phyloP scores from a whole-genome alignment of 805 yeast genomes.

The Wickerhamomyces chambardii region DNA sequence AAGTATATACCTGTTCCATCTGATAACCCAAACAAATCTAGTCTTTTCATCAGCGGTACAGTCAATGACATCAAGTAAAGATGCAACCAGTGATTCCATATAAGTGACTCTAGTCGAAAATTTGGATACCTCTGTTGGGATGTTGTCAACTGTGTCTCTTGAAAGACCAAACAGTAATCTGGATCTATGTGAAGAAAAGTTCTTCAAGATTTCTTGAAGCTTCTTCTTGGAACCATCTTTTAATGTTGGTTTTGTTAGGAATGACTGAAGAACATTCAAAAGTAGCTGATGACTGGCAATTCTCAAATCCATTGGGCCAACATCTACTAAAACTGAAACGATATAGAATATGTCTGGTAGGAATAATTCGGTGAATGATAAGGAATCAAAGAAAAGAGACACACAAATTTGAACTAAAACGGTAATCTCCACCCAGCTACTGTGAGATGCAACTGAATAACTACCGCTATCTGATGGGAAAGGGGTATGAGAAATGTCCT shows the following conservation, averaged over 20 bases:
- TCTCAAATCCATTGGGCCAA: constrained; percentile 48
- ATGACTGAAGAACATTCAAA: constrained; percentile 62
- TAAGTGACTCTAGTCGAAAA: constrained; percentile 28
- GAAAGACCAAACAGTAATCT: constrained; percentile 64
- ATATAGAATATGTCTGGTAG: constrained; percentile 67
- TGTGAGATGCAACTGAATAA: constrained; percentile 39
- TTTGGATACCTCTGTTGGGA: constrained; percentile 24
- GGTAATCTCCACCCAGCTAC: constrained; percentile 63
- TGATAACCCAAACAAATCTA: constrained; percentile 46
- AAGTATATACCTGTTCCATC: constrained; percentile 57
- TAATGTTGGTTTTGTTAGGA: constrained; percentile 47
- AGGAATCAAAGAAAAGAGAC: constrained; percentile 63
- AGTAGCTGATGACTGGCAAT: constrained; percentile 49
- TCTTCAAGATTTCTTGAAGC: constrained; percentile 34
- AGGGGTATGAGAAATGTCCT: constrained; percentile 42
- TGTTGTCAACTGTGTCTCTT: constrained; percentile 34
- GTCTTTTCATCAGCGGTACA: constrained; percentile 37
- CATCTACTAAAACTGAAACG: constrained; percentile 47
- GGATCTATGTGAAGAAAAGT: constrained; percentile 48
- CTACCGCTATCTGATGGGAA: constrained; percentile 30
- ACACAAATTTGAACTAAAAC: constrained; percentile 57
- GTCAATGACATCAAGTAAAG: constrained; percentile 42
- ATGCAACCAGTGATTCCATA: constrained; percentile 52
- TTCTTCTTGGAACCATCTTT: constrained; percentile 26
- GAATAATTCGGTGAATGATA: constrained; percentile 49